Percentiles rank a stretch among this genome's conserved stretches.
Conservation (phyloP, 2,329 filamentous ascomycete species). For the Botrytis cinerea region DNA sequence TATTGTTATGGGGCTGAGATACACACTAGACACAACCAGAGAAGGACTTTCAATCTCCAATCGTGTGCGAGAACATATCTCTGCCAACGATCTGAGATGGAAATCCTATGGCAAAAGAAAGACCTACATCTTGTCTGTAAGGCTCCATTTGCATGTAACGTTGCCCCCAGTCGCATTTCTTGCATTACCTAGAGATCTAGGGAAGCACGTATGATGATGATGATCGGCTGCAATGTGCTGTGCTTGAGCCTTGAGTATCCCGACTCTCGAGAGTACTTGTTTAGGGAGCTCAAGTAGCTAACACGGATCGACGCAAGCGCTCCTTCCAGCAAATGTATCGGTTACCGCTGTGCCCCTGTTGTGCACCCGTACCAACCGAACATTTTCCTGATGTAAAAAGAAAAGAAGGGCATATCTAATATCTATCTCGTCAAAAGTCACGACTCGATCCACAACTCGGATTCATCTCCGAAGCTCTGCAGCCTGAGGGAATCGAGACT, state of each 20-base stretch:
- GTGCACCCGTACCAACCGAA: conserved; percentile 10
- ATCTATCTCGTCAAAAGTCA: not conserved
- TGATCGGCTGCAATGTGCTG: not conserved
- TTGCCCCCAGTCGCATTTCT: not conserved
- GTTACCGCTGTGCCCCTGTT: not conserved
- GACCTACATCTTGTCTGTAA: not conserved
- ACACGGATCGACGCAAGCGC: not conserved
- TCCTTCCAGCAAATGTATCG: conserved; percentile 7
- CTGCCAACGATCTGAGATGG: not conserved
- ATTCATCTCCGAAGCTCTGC: not conserved
- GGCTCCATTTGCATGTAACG: not conserved
- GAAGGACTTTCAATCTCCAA: not conserved
- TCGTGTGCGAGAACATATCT: not conserved
- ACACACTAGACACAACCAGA: not conserved
- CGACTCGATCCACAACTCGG: not conserved
- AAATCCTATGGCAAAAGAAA: not conserved
- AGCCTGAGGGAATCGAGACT: not conserved
- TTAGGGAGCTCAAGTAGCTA: not conserved
- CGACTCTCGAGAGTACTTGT: not conserved
- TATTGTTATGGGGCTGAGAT: conserved; percentile 1
- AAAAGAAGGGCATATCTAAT: not conserved
- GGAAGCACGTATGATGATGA: not conserved
- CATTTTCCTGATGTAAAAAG: conserved; percentile 7
- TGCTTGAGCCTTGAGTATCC: not conserved
- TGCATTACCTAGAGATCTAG: not conserved